phyloP scores from a whole-genome alignment of 768 basidiomycete genomes.

The Mycena vulgaris region DNA sequence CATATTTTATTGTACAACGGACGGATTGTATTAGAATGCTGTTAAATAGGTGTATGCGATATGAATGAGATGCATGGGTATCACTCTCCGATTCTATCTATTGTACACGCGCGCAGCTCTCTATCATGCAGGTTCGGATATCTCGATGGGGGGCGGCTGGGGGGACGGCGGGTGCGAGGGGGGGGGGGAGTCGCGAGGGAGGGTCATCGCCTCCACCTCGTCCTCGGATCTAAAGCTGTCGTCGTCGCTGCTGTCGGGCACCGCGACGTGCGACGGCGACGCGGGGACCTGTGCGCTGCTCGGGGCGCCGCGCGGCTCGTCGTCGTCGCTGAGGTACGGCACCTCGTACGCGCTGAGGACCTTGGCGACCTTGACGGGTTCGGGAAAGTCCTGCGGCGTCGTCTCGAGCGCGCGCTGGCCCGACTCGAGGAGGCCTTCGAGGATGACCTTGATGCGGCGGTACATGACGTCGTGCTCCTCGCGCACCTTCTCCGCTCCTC shows the following conservation, averaged over 20 bases:
- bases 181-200: constrained; percentile 44
- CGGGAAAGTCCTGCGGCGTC: constrained; percentile 66
- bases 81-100: constrained; percentile 3
- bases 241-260: constrained; percentile 40
- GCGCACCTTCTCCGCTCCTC: constrained; percentile 48
- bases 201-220: constrained; percentile 59
- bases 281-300: constrained; percentile 31
- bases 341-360: constrained; percentile 84
- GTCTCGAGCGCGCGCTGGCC: constrained; percentile 76
- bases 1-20: constrained; percentile 35
- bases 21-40: constrained; percentile 34
- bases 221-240: constrained; percentile 52
- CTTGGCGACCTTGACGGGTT: constrained; percentile 66
- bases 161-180: constrained; percentile 47
- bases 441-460: constrained; percentile 71
- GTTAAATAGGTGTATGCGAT: constrained; percentile 28
- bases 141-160: constrained; percentile 55
- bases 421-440: constrained; percentile 73
- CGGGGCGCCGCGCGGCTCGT: constrained; percentile 39
- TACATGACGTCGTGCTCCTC: constrained; percentile 70
- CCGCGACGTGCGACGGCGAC: constrained; percentile 41
- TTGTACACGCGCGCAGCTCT: constrained; percentile 6
- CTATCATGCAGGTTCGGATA: constrained; percentile 46
- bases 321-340: constrained; percentile 46
- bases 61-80: constrained; percentile 35